Percentiles rank a stretch among this genome's conserved stretches.
Conservation (phyloP, 495 filamentous ascomycete genomes). For the Podospora tetraspora region DNA sequence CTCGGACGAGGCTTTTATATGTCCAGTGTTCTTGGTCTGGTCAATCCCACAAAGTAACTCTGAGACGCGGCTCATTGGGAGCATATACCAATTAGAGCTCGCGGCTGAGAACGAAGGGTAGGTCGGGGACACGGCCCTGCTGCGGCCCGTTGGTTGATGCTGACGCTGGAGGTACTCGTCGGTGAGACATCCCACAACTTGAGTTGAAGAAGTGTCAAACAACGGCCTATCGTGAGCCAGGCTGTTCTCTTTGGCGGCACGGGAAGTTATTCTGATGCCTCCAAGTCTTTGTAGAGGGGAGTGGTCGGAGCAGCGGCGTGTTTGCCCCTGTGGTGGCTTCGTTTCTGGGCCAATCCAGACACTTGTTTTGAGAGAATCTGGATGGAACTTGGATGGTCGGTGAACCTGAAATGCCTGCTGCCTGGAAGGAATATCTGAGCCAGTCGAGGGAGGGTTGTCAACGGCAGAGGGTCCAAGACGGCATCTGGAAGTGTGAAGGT, state of each 20-base stretch:
- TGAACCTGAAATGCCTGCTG: neutral
- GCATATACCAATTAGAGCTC: neutral
- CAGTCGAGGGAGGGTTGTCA: neutral
- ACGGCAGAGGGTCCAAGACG: neutral
- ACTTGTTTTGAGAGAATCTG: neutral
- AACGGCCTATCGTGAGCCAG: neutral
- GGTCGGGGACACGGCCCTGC: neutral
- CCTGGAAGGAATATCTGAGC: neutral
- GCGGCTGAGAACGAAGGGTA: neutral
- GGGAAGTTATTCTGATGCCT: neutral
- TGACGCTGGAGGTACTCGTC: neutral
- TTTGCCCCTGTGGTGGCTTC: neutral
- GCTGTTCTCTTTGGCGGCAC: neutral
- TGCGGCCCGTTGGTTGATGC: neutral
- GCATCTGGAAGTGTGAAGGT: neutral
- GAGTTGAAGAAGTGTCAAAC: neutral
- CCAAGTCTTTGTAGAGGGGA: neutral
- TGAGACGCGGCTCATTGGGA: neutral
- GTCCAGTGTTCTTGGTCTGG: neutral
- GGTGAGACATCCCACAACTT: neutral
- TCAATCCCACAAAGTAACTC: neutral
- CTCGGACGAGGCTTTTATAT: neutral
- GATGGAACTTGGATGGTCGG: neutral
- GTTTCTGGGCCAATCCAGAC: neutral
- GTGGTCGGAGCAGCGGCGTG: neutral